Evolutionary conservation across 164 flowering plant genomes (phyloP).

Genomic region (Sextonia rubra): DNA sequence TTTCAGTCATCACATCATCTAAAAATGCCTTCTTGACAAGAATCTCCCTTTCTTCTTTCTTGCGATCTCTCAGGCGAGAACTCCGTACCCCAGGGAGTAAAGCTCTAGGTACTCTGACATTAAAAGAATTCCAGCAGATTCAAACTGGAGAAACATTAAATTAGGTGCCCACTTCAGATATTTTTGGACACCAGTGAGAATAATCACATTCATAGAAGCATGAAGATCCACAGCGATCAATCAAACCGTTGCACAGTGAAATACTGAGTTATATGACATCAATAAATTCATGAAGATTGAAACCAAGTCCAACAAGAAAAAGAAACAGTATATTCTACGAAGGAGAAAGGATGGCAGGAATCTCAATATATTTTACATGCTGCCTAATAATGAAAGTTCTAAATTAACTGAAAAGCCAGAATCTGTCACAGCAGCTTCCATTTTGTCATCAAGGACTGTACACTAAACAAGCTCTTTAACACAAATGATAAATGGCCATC

Average conservation of each 20-base stretch:
- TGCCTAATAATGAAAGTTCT: neutral
- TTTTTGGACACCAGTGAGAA: constrained; percentile 18
- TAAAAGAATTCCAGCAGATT: constrained; percentile 28
- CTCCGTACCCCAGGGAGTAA: constrained; percentile 83
- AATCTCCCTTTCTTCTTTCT: constrained; percentile 79
- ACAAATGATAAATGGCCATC: neutral
- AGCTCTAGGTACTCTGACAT: constrained; percentile 77
- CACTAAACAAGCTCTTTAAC: neutral
- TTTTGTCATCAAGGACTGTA: neutral
- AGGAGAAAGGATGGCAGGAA: neutral
- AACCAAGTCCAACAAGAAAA: too few species aligned
- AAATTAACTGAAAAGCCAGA: neutral
- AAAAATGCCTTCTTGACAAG: constrained; percentile 80
- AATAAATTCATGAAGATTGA: neutral
- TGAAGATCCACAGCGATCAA: neutral
- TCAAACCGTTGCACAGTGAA: neutral
- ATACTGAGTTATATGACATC: neutral
- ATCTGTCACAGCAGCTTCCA: neutral
- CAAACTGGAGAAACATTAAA: constrained; percentile 23
- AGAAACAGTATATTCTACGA: too few species aligned
- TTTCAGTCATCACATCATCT: constrained; percentile 69
- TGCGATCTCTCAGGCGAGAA: constrained; percentile 87
- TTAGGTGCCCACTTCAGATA: constrained; percentile 24
- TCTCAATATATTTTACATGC: neutral
- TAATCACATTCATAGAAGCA: constrained; percentile 1